phyloP scores from a whole-genome alignment of 495 filamentous ascomycete genomes.

The Aspergillus ostianus region DNA sequence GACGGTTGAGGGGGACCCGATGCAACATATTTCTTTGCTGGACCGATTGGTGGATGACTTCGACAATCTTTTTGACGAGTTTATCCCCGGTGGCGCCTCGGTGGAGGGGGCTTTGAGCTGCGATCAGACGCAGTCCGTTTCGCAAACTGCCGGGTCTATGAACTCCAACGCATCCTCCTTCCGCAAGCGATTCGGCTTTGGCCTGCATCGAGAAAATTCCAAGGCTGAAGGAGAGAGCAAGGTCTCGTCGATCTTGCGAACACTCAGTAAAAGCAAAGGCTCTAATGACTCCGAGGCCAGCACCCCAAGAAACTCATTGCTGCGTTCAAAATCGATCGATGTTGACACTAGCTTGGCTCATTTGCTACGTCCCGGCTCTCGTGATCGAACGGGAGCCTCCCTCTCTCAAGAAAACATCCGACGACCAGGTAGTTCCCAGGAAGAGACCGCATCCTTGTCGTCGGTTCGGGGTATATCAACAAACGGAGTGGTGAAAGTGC shows the following conservation, averaged over 20 bases:
- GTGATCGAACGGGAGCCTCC: slow-evolving; percentile 58
- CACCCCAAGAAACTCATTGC: slow-evolving; percentile 62
- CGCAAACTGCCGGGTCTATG: slow-evolving; percentile 55
- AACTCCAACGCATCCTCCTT: slow-evolving; percentile 79
- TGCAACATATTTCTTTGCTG: slow-evolving; percentile 83
- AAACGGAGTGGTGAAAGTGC: slow-evolving; percentile 39
- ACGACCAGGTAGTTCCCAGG: slow-evolving; percentile 48
- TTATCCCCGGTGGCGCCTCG: slow-evolving; percentile 45
- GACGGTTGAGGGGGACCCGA: slow-evolving; percentile 70
- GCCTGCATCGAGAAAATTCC: slow-evolving; percentile 68
- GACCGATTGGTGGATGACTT: slow-evolving; percentile 92
- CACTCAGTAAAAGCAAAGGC: slow-evolving; percentile 78
- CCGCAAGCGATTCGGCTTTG: slow-evolving; percentile 77
- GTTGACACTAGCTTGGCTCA: slow-evolving; percentile 51
- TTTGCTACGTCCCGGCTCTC: slow-evolving; percentile 61
- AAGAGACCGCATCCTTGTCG: slow-evolving; percentile 36
- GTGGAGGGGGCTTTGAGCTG: slow-evolving; percentile 42
- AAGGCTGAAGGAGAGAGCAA: slow-evolving; percentile 69
- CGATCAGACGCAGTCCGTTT: slow-evolving; percentile 48
- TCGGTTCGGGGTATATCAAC: slow-evolving; percentile 35
- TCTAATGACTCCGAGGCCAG: slow-evolving; percentile 52
- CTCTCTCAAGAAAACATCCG: slow-evolving; percentile 42
- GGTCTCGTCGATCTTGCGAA: slow-evolving; percentile 79
- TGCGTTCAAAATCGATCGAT: slow-evolving; percentile 82
- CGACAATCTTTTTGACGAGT: slow-evolving; percentile 80